Evolutionary conservation across 2,329 filamentous ascomycete genomes (phyloP).

Genomic region (Claviceps lovelessii): DNA sequence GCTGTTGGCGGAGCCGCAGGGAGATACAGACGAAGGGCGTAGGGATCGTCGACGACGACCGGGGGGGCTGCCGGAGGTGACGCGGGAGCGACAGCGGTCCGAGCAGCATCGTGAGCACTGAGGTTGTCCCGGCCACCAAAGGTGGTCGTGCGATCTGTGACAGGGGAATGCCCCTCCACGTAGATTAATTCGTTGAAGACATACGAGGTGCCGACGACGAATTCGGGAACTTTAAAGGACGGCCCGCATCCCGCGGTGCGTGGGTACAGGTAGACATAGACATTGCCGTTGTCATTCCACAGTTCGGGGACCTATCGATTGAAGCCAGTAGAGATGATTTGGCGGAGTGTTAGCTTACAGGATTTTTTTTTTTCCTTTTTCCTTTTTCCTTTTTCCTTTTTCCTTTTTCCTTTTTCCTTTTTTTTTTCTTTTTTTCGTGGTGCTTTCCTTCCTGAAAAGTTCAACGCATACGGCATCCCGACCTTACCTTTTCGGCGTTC

Average conservation of each 20-base stretch:
- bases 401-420: too few relatives aligned
- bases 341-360: background rate
- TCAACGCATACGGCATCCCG: too few relatives aligned
- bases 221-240: slow-evolving; percentile 45
- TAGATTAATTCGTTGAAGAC: slow-evolving; percentile 40
- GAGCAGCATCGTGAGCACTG: slow-evolving; percentile 33
- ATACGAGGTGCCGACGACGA: slow-evolving; percentile 38
- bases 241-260: slow-evolving; percentile 34
- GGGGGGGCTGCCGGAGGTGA: slow-evolving; percentile 19
- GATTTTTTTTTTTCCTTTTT: background rate
- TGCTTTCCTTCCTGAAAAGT: background rate
- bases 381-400: too few relatives aligned
- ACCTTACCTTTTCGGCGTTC: slow-evolving; percentile 39
- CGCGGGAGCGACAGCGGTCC: slow-evolving; percentile 9
- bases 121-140: slow-evolving; percentile 35
- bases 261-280: slow-evolving; percentile 43
- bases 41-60: slow-evolving; percentile 21
- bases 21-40: slow-evolving; percentile 37
- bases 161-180: slow-evolving; percentile 22
- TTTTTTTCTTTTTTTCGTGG: background rate
- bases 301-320: slow-evolving; percentile 43
- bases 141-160: slow-evolving; percentile 16
- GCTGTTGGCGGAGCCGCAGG: slow-evolving; percentile 29
- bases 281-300: slow-evolving; percentile 46
- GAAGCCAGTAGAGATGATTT: background rate